Evolutionary conservation across 2,329 filamentous ascomycete genomes (phyloP), one percentile per base, ranked within the genome.

Genomic region (Aureobasidium sp.): DNA sequence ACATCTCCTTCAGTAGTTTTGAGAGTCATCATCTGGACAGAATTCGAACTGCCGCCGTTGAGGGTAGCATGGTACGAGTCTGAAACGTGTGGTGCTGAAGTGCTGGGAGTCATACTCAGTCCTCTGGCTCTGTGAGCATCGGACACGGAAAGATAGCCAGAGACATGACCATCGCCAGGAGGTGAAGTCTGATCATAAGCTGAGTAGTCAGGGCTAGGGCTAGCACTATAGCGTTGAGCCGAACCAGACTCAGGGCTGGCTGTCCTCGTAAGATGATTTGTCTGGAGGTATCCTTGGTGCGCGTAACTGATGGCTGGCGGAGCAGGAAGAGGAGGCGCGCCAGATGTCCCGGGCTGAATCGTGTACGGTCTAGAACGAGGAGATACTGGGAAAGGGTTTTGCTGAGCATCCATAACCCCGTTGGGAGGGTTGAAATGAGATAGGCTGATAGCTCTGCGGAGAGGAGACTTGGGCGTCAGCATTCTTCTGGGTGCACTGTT

Each of bases 381-480:
- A 8, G 76, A 73, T 9, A 74, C 72, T 14, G 79, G 69, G 61
- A 81, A 82, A 1, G 80, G 80, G 5, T 77, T 76, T 63, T 77
- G 74, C 51, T 80, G 76, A 8, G 79, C 78, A 69, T 79, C 77
- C 49, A 80, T 78, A 1, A 77, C 79, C 27, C 75, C 77, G 20
- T 77, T 78, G 0, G 75, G 71, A 36, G 73, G 73, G 51, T 75
- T 75, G 39, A 80, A 67, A 70, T 73, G 60, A 36, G 78, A 77
- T 14, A 82, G 68, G 67, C 81, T 84, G 20, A 79, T 75, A 29
- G 80, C 76, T 64, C 84, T 80, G 60, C 76, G 75, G 44, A 79
- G 58, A 11, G 84, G 84, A 11, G 85, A 86, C 65, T 80, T 78
- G 0, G 85, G 83, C 12, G 82, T 85, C 64, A 85, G 69, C n/a